Evolutionary conservation across 352 stramenopile genomes (phyloP).

Genomic region (Phytophthora hibernalis): DNA sequence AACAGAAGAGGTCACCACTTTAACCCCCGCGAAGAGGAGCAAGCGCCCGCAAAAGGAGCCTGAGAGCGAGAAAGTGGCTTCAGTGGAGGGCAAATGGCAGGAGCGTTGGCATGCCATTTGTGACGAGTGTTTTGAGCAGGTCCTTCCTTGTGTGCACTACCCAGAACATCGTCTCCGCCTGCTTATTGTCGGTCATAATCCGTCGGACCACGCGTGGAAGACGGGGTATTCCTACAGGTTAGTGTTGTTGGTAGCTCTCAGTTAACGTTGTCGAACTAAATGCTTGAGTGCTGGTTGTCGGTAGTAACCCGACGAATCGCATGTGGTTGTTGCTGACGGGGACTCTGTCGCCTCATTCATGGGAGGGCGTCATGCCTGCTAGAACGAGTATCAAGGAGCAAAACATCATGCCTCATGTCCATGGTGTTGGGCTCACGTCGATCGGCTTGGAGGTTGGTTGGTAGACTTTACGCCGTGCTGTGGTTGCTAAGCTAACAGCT

Average conservation of each 20-base stretch:
- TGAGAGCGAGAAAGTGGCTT: slow-evolving; percentile 4
- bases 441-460: slow-evolving; percentile 77
- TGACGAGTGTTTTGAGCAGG: slow-evolving; percentile 64
- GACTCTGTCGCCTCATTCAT: slow-evolving; percentile 56
- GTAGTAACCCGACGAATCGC: slow-evolving; percentile 88
- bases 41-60: slow-evolving; percentile 18
- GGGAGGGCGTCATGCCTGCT: slow-evolving; percentile 67
- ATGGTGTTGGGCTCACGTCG: slow-evolving; percentile 84
- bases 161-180: slow-evolving; percentile 72
- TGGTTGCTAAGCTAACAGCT: slow-evolving; percentile 9
- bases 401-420: slow-evolving; percentile 68
- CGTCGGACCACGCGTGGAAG: slow-evolving; percentile 90
- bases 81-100: slow-evolving; percentile 65
- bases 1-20: neutral
- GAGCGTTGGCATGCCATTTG: slow-evolving; percentile 87
- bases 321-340: slow-evolving; percentile 90
- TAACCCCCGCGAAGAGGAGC: slow-evolving; percentile 10
- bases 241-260: neutral
- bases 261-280: neutral
- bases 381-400: slow-evolving; percentile 69
- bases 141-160: slow-evolving; percentile 64
- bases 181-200: slow-evolving; percentile 91
- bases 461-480: neutral
- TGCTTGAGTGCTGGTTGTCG: neutral
- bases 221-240: slow-evolving; percentile 73